Evolutionary conservation across 2,329 filamentous ascomycete genomes (phyloP), one percentile per base, ranked within the genome.

Genomic region (Aspergillus pseudonomiae): DNA sequence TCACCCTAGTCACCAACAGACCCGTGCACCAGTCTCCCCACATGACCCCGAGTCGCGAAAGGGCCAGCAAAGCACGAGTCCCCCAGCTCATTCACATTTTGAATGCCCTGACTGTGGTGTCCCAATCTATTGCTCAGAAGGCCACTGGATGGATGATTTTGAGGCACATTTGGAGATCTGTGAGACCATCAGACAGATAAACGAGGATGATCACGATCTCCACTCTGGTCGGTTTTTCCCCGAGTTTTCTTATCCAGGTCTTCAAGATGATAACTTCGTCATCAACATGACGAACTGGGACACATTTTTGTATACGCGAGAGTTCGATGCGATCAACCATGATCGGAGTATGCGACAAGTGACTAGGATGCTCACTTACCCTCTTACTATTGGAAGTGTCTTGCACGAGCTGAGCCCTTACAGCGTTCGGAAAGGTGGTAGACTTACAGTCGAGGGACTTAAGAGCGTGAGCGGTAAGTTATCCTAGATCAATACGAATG

Each of bases 241-340:
- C 16, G 96, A 99, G 78, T 98, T 96, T 74, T 89, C 94, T 65
- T 96, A 97, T 74, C 93, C 95, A 0, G 92, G 91, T 16, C 85
- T 89, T 60, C 94, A 97, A 80, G 89, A 97, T 76, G 94, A 97
- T 68, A 94, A 97, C 77, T 92, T 93, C 39, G 85, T 95, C 68
- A 88, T 97, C 69, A 99, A 99, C 79, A 94, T 99, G 91, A 96
- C 91, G 50, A 99, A 96, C 78, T 99, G 95, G 95, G 95, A 99
- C 78, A 98, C 95, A 0, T 92, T 96, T 71, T 83, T 99, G 74
- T 99, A 97, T 76, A 96, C 93, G 3, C 86, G 95, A 73, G 91
- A 96, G 72, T 98, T 95, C 73, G 87, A 90, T 68, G 96, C 96
- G 6, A 89, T 99, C 74, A 93, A 99, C 76, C 89, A 93, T 65